A percentile compares a stretch with the other conserved stretches of the same genome.
These are phyloP conservation scores for Elongisporangium senticosum DNA, from an alignment of 352 stramenopile genomes.

Conservation along the genomic window DNA sequence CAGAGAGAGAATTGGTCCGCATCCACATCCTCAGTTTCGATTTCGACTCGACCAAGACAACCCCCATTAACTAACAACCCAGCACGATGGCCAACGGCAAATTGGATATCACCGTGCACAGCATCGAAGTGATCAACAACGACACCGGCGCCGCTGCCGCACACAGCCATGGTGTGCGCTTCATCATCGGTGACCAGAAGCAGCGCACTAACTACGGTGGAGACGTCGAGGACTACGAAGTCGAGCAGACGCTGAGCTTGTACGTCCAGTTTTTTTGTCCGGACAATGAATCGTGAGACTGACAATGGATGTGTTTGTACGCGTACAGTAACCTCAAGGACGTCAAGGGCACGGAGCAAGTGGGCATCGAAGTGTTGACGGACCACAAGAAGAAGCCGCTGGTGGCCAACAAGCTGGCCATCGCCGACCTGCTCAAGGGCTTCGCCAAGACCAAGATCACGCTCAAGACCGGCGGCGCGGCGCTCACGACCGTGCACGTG, in stretches of 20 bases:
- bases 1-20: background rate
- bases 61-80: background rate
- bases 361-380: conserved; percentile 41
- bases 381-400: conserved; percentile 34
- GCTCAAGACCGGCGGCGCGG: conserved; percentile 25
- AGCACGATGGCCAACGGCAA: background rate
- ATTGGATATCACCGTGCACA: conserved; percentile 8
- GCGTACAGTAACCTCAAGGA: conserved; percentile 28
- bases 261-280: conserved; percentile 3
- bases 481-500: conserved; percentile 13
- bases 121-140: conserved; percentile 8
- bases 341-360: conserved; percentile 15
- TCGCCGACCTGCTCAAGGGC: conserved; percentile 25
- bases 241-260: conserved; percentile 13
- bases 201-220: conserved; percentile 11
- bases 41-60: background rate
- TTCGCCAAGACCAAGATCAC: conserved; percentile 25
- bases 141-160: conserved; percentile 4
- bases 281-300: background rate
- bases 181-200: conserved; percentile 7
- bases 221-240: conserved; percentile 3
- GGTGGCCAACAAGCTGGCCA: conserved; percentile 25
- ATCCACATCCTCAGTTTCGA: background rate
- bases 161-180: conserved; percentile 9
- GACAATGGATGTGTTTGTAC: conserved; percentile 2